A percentile compares a stretch with the other conserved stretches of the same genome.
These are phyloP conservation scores for Haplosporangium sp. DNA, from an alignment of 371 early-diverging fungal genomes.

Conservation along the genomic window DNA sequence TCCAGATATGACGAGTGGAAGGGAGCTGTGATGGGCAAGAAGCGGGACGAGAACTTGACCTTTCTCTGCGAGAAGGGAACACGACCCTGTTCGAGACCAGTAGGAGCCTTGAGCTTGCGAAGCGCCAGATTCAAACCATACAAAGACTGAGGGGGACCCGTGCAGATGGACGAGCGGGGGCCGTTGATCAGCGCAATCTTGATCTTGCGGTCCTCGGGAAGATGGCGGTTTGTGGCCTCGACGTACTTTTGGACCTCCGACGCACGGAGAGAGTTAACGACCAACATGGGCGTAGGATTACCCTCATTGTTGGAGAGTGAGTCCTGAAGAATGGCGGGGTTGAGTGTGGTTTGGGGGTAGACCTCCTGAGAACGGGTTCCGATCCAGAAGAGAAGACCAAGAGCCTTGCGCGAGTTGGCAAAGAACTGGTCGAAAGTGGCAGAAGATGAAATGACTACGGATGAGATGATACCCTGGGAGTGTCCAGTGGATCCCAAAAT, in stretches of 20 bases:
- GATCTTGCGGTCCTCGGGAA: conserved; percentile 84
- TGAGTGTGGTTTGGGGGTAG: conserved; percentile 89
- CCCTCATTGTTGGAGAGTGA: conserved; percentile 91
- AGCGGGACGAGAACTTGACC: conserved; percentile 86
- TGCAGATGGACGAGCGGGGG: conserved; percentile 85
- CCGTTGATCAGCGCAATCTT: conserved; percentile 90
- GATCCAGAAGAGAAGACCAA: conserved; percentile 91
- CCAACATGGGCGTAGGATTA: conserved; percentile 95
- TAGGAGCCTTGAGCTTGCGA: conserved; percentile 87
- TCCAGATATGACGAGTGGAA: conserved; percentile 87
- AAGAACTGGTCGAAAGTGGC: conserved; percentile 85
- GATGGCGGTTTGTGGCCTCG: conserved; percentile 85
- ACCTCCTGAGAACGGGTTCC: conserved; percentile 90
- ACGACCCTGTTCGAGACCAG: conserved; percentile 86
- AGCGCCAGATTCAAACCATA: conserved; percentile 90
- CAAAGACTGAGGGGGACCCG: conserved; percentile 90
- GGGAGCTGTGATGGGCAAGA: conserved; percentile 90
- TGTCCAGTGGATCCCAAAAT: conserved; percentile 91
- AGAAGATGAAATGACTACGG: conserved; percentile 89
- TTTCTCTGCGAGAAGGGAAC: conserved; percentile 89
- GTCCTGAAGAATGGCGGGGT: conserved; percentile 89
- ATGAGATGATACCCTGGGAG: conserved; percentile 93
- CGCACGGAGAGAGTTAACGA: conserved; percentile 81
- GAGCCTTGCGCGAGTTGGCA: conserved; percentile 85
- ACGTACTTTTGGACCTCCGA: conserved; percentile 83